phyloP scores from a whole-genome alignment of 352 stramenopile species.

The Globisporangium sylvaticum region DNA sequence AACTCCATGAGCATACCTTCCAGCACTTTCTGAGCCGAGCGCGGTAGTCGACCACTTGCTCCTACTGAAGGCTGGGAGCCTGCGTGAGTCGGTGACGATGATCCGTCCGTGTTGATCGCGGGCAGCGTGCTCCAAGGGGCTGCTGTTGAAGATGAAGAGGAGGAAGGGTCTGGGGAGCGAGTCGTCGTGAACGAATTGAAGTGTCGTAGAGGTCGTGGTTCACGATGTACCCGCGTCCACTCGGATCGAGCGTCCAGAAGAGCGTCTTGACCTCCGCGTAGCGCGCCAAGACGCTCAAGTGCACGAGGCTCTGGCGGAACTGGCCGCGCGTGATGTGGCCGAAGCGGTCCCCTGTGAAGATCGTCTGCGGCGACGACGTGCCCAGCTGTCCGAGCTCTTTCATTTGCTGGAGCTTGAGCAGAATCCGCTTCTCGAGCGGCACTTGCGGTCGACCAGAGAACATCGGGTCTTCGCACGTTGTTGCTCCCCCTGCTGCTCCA shows the following conservation, averaged over 20 bases:
- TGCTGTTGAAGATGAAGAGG: not conserved
- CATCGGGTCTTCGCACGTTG: conserved; percentile 24
- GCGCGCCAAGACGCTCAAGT: conserved; percentile 53
- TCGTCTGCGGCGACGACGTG: conserved; percentile 40
- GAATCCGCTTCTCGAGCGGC: conserved; percentile 47
- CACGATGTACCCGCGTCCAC: conserved; percentile 53
- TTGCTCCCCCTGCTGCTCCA: not conserved
- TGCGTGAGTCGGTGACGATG: not conserved
- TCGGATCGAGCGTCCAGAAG: conserved; percentile 73
- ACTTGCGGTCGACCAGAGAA: conserved; percentile 23
- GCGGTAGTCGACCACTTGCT: conserved; percentile 11
- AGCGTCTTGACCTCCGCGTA: conserved; percentile 69
- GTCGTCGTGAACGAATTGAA: conserved; percentile 29
- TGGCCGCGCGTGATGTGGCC: conserved; percentile 63
- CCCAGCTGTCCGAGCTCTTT: conserved; percentile 60
- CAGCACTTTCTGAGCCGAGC: conserved; percentile 69
- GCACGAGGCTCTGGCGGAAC: conserved; percentile 68
- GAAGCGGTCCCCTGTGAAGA: conserved; percentile 73
- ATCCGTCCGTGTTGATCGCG: conserved; percentile 23
- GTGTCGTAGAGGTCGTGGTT: conserved; percentile 64
- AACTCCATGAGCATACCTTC: conserved; percentile 59
- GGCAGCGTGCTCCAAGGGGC: conserved; percentile 25
- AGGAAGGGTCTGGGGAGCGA: not conserved
- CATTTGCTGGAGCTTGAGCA: conserved; percentile 56
- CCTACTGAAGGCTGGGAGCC: not conserved